Evolutionary conservation across 2,329 filamentous ascomycete species (phyloP), one percentile per base, ranked within the genome.

Genomic region (Thelonectria blattea): DNA sequence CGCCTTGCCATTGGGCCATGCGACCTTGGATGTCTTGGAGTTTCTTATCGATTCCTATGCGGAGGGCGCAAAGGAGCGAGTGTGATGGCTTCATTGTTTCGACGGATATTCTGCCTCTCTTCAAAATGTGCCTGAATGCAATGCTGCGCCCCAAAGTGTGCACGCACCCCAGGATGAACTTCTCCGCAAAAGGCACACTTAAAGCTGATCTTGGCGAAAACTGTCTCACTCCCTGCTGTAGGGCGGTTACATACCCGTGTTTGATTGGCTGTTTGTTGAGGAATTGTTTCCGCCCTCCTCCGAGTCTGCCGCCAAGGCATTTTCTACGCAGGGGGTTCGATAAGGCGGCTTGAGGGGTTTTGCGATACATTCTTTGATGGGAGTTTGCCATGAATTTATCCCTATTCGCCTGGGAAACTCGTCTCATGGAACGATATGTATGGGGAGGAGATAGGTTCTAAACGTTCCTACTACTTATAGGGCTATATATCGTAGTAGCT

Each of bases 1-100:
- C 70, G 70, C 70, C 70, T 71, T 72, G 70, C 70, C 70, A 72
- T 72, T 72, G 68, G 68, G 68, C 68, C 68, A 70, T 68, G 68
- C 58, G 58, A 60, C 58, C 58, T 30, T n/a, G 12, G 15, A 27
- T 30, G 45, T n/a, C 10, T 22, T 42, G 20, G 11, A 46, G 18
- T 46, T 6, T 37, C 27, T 7, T 30, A 30, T 6, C 9, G 5
- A 30, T 30, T 2, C 27, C 27, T 30, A 30, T 30, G 5, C 27
- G 5, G 27, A 3, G 7, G 22, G 22, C 7, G 22, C 22, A 24
- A 24, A 4, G 27, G 27, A 30, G 27, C 2, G 5, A 30, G 27
- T 9, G 8, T 30, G 22, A 24, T 24, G 22, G 22, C 27, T 7
- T 30, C 27, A 30, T 30, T 7, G 8, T 30, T 7, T 9, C 22